Percentiles rank a stretch among this genome's conserved stretches.
Evolutionary conservation across 495 filamentous ascomycete species (phyloP).

Genomic region (Geoglossum glabrum): DNA sequence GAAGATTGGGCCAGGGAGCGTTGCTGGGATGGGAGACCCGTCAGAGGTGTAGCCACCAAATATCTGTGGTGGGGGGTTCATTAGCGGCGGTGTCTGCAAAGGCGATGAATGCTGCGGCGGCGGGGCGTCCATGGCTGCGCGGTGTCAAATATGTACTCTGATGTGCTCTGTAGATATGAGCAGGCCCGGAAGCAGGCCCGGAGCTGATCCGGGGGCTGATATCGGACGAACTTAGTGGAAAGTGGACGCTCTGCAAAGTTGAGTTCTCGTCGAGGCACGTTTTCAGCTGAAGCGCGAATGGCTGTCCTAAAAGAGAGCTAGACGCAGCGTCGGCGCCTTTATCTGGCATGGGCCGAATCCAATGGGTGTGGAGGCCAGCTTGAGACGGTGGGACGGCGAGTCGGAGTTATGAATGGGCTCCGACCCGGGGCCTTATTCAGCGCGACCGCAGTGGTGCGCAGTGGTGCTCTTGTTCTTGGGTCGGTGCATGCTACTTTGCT

Average conservation of each 20-base stretch:
- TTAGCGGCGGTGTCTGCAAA: background rate
- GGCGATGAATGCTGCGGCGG: background rate
- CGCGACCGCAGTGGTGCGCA: background rate
- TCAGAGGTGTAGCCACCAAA: constrained; percentile 4
- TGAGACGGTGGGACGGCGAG: background rate
- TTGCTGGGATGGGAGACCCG: constrained; percentile 5
- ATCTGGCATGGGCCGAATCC: background rate
- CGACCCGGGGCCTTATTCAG: background rate
- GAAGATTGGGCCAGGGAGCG: constrained; percentile 2
- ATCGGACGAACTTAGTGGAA: too few relatives aligned
- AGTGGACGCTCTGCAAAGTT: too few relatives aligned
- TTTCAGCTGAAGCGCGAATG: background rate
- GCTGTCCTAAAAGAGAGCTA: background rate
- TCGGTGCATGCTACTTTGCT: too few relatives aligned
- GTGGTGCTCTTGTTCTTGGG: too few relatives aligned
- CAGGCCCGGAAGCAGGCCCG: background rate
- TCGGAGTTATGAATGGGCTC: background rate
- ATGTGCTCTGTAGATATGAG: too few relatives aligned
- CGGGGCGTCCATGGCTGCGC: background rate
- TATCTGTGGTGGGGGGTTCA: constrained; percentile 4
- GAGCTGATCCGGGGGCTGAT: background rate
- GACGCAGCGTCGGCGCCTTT: background rate
- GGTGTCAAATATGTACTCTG: background rate
- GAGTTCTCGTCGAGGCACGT: background rate
- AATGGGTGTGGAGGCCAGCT: background rate